Conservation (phyloP, 164 flowering plant species). For the Pachysandra terminalis region DNA sequence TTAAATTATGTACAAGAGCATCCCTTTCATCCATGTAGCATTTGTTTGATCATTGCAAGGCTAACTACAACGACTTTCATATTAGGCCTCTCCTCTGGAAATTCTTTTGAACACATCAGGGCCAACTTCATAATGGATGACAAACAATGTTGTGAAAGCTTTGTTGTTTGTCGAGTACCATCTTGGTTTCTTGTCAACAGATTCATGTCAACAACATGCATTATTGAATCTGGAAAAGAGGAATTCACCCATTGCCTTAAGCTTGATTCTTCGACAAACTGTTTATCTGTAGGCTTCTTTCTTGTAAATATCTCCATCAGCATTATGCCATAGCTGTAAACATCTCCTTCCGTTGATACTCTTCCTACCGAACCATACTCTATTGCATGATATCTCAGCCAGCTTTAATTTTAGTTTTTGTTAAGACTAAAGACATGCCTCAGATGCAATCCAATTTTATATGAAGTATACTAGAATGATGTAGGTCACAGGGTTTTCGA, state of each 20-base stretch:
- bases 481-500: no score
- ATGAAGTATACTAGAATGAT: not conserved
- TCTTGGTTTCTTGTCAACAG: not conserved
- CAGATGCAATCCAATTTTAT: no score
- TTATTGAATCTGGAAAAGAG: not conserved
- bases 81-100: not conserved
- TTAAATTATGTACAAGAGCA: no score
- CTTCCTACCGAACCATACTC: not conserved
- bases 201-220: not conserved
- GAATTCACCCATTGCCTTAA: not conserved
- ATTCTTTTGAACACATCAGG: no score
- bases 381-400: not conserved
- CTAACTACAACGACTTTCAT: not conserved
- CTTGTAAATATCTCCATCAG: not conserved
- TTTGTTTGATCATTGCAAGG: not conserved
- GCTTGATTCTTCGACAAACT: not conserved
- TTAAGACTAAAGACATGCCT: not conserved
- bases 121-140: not conserved
- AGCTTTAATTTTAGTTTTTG: not conserved
- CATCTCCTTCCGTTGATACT: not conserved
- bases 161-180: not conserved
- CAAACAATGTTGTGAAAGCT: not conserved
- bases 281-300: not conserved
- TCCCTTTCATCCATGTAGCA: no score
- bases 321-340: not conserved